Evolutionary conservation across 352 stramenopile genomes (phyloP).

Genomic region (Globisporangium recalcitrans): DNA sequence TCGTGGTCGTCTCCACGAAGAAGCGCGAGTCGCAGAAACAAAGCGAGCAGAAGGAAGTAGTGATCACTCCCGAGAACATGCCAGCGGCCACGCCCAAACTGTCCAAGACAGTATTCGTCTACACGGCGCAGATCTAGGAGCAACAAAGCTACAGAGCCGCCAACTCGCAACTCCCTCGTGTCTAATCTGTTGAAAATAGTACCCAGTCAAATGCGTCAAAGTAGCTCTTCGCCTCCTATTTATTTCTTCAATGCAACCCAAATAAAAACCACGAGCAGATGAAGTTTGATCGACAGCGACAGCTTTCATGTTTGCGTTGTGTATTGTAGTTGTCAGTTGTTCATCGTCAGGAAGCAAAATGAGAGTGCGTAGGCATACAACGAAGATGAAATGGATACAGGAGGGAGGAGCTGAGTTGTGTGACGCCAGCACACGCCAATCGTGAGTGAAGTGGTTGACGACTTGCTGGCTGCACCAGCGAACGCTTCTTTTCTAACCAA

Average conservation of each 20-base stretch:
- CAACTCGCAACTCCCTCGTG: neutral
- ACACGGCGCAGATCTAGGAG: constrained; percentile 50
- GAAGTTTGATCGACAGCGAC: too few species aligned
- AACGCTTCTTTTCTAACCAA: constrained; percentile 24
- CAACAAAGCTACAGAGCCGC: constrained; percentile 44
- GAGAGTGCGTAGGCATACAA: constrained; percentile 5
- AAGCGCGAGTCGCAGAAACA: neutral
- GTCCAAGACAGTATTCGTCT: constrained; percentile 40
- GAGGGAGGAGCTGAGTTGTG: neutral
- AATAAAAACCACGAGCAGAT: neutral
- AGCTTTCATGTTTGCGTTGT: neutral
- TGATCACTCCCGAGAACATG: constrained; percentile 35
- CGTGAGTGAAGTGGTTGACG: constrained; percentile 24
- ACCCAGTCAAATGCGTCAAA: neutral
- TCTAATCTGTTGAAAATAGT: neutral
- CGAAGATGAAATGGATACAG: neutral
- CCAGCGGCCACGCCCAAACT: constrained; percentile 20
- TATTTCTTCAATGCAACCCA: neutral
- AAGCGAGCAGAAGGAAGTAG: constrained; percentile 30
- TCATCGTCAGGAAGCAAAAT: neutral
- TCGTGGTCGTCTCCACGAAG: constrained; percentile 20
- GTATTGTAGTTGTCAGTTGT: neutral
- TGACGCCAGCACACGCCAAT: constrained; percentile 26
- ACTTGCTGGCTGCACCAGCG: constrained; percentile 22
- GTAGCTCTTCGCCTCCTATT: neutral